phyloP scores from a whole-genome alignment of 2,329 filamentous ascomycete genomes.

The Dendrostoma leiphaemia region DNA sequence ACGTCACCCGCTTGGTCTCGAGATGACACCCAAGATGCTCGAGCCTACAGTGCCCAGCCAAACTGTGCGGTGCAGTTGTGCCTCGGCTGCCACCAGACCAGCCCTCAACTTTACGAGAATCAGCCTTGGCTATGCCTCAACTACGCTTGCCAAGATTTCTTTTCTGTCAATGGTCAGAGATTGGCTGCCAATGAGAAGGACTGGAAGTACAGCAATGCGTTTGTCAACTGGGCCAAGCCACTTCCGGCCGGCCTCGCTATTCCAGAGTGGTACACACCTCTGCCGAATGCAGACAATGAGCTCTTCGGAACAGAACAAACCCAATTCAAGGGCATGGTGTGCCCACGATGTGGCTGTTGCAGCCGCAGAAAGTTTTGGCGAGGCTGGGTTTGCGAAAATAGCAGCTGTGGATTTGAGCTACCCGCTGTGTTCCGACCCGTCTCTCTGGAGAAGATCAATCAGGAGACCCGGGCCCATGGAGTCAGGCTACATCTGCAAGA shows the following conservation, averaged over 20 bases:
- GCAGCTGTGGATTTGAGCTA: constrained; percentile 48
- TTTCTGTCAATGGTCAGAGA: neutral
- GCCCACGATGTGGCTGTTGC: constrained; percentile 61
- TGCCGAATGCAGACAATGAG: constrained; percentile 32
- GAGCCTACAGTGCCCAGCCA: neutral
- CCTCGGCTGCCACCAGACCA: neutral
- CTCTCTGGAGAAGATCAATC: constrained; percentile 20
- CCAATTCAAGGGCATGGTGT: constrained; percentile 65
- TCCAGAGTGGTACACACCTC: constrained; percentile 35
- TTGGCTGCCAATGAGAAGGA: constrained; percentile 18
- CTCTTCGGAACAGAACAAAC: constrained; percentile 43
- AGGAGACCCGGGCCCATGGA: constrained; percentile 12
- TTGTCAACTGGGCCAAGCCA: constrained; percentile 51
- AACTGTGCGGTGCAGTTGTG: neutral
- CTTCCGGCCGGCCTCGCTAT: constrained; percentile 40
- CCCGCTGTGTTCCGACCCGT: constrained; percentile 26
- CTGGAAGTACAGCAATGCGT: constrained; percentile 53
- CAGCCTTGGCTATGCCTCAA: constrained; percentile 8
- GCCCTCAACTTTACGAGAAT: constrained; percentile 1
- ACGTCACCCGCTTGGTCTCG: constrained; percentile 57
- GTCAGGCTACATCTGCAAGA: neutral
- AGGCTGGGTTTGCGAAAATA: constrained; percentile 54
- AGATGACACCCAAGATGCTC: neutral
- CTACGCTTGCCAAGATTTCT: neutral
- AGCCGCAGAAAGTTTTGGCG: constrained; percentile 57